Conservation (phyloP, 768 basidiomycete species). For the Suillus spraguei region DNA sequence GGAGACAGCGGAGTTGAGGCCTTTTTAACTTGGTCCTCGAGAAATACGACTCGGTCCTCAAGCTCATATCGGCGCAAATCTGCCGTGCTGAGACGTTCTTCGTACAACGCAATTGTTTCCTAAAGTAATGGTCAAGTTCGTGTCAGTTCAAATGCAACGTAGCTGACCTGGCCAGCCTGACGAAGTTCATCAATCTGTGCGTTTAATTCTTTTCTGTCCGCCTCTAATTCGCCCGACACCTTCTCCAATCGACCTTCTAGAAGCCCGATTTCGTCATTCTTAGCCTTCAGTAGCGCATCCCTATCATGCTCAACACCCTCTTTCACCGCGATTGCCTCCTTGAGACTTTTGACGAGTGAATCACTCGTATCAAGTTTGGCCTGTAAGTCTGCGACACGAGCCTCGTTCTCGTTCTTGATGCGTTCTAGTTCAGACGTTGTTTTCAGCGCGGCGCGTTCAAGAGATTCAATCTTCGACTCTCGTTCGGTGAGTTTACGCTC, state of each 20-base stretch:
- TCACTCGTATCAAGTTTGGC: slow-evolving; percentile 48
- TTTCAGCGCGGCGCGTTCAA: slow-evolving; percentile 47
- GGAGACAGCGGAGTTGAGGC: slow-evolving; percentile 36
- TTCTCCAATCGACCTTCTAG: slow-evolving; percentile 52
- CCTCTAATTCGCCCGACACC: slow-evolving; percentile 47
- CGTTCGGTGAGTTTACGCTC: slow-evolving; percentile 49
- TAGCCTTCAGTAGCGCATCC: slow-evolving; percentile 51
- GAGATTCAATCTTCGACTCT: slow-evolving; percentile 44
- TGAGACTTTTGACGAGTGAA: slow-evolving; percentile 47
- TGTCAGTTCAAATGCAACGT: slow-evolving; percentile 7
- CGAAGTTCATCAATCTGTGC: slow-evolving; percentile 83
- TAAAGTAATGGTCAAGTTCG: slow-evolving; percentile 31
- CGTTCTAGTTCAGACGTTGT: slow-evolving; percentile 46
- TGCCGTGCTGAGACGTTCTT: slow-evolving; percentile 76
- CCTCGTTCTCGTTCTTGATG: slow-evolving; percentile 47
- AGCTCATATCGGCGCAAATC: slow-evolving; percentile 78
- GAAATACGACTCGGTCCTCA: slow-evolving; percentile 59
- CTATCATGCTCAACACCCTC: slow-evolving; percentile 52
- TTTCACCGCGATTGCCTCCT: slow-evolving; percentile 53
- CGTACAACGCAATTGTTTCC: slow-evolving; percentile 96
- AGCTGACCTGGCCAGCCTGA: slow-evolving; percentile 80
- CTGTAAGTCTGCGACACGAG: slow-evolving; percentile 43
- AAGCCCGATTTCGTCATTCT: slow-evolving; percentile 60
- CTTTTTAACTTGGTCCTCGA: slow-evolving; percentile 55
- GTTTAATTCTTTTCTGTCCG: slow-evolving; percentile 69